Evolutionary conservation across 805 yeast genomes (phyloP), one percentile per base, ranked within the genome.

Genomic region (Myxozyma neotropica): DNA sequence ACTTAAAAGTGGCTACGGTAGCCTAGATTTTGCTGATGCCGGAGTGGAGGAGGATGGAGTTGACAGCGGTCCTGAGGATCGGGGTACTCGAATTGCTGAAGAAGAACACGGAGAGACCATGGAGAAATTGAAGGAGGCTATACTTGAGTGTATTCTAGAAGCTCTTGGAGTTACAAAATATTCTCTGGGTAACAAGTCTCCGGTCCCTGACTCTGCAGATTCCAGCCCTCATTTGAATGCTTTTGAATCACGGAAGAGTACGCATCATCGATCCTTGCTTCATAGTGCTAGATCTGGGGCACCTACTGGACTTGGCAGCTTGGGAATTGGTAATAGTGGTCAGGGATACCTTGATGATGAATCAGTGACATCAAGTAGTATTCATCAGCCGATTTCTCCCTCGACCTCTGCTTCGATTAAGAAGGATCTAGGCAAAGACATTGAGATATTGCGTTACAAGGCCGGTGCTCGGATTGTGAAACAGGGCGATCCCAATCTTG

Each of bases 131-230:
- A 57, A 52, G 27, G 43, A 35, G 8, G 89, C 93, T 0, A 72
- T 91, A 0, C 80, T 86, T 4, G 96, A 88, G 66, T 86, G 84
- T 26, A 80, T 91, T 43, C 86, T 90, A 69, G 79, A 79, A 53
- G 74, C 83, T 33, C 74, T 90, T 35, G 96, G 96, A 0, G 78
- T 90, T 10, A 80, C 78, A 42, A 74, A 74, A 6, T 47, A 36
- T 26, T 42, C 63, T 1, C 24, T 51, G n/a, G 53, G 42, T 12
- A 21, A 19, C 7, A 53, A 51, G 35, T 38, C 59, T n/a, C 46
- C 59, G 8, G 21, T 27, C 13, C 13, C 49, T 1, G 29, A 21
- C 13, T 57, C 62, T 10, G 57, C 45, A 3, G 65, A 61, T 13
- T 55, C 27, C 24, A 61, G 65, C 45, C 65, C 65, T 7, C 48